Evolutionary conservation across 805 yeast species (phyloP).

Genomic region (Lachancea sp.): DNA sequence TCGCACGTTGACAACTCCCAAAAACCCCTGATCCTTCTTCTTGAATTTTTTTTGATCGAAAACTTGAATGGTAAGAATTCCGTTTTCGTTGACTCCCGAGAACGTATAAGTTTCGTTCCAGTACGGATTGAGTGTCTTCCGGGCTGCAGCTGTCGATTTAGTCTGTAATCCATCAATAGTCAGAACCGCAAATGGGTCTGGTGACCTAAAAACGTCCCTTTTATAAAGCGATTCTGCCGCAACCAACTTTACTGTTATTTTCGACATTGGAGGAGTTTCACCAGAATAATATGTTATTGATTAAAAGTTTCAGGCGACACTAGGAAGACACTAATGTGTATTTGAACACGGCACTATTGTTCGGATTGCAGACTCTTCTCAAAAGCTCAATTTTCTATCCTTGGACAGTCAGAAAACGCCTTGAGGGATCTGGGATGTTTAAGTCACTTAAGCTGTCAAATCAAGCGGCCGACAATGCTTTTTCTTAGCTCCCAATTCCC

Average conservation of each 20-base stretch:
- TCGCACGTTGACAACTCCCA: conserved; percentile 90
- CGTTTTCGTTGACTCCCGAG: conserved; percentile 64
- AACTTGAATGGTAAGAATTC: conserved; percentile 85
- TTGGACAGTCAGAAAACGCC: not conserved
- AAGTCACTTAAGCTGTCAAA: too few relatives aligned
- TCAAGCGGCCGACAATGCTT: not conserved
- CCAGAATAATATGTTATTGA: too few relatives aligned
- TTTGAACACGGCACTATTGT: too few relatives aligned
- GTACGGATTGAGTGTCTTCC: conserved; percentile 90
- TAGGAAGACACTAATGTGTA: too few relatives aligned
- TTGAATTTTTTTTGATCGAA: conserved; percentile 97
- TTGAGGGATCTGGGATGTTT: not conserved
- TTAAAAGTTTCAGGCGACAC: too few relatives aligned
- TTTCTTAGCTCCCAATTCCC: not conserved
- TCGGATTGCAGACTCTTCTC: too few relatives aligned
- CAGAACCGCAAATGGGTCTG: conserved; percentile 96
- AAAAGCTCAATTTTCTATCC: too few relatives aligned
- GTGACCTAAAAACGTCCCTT: conserved; percentile 90
- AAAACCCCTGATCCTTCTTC: conserved; percentile 96
- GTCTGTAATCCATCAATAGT: conserved; percentile 98
- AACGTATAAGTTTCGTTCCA: conserved; percentile 93
- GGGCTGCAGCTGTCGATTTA: conserved; percentile 87
- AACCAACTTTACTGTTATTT: conserved; percentile 64
- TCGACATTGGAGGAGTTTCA: conserved; percentile 6
- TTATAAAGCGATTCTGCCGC: conserved; percentile 96